Percentiles rank a stretch among this genome's conserved stretches.
Conservation (phyloP, 2,329 filamentous ascomycete genomes). For the Alternaria ventricosa region DNA sequence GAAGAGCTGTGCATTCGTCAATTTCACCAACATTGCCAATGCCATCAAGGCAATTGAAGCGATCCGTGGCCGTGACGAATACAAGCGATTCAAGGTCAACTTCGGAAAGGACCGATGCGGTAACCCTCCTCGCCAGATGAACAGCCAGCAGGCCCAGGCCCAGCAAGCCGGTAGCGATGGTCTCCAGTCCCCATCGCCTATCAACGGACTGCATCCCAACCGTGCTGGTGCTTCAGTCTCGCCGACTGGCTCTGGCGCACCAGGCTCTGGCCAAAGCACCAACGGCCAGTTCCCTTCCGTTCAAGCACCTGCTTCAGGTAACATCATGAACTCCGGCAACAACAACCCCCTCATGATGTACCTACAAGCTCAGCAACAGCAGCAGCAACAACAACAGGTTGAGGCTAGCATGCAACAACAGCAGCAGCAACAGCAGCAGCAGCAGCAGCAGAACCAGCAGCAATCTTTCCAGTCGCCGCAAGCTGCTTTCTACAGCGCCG, state of each 20-base stretch:
- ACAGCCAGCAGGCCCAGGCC: constrained; percentile 63
- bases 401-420: constrained; percentile 46
- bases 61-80: constrained; percentile 91
- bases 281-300: constrained; percentile 67
- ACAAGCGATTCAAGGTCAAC: constrained; percentile 99
- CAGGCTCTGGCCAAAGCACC: constrained; percentile 59
- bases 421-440: constrained; percentile 32
- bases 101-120: constrained; percentile 99
- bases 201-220: constrained; percentile 64
- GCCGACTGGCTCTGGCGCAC: constrained; percentile 64
- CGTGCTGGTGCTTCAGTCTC: constrained; percentile 65
- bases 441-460: constrained; percentile 49
- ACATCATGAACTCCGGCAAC: constrained; percentile 76
- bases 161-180: constrained; percentile 71
- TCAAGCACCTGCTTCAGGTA: constrained; percentile 70
- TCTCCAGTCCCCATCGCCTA: constrained; percentile 61
- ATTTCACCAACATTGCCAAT: constrained; percentile 99
- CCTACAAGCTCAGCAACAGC: constrained; percentile 69
- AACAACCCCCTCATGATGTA: constrained; percentile 95
- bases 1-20: constrained; percentile 99
- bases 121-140: constrained; percentile 89
- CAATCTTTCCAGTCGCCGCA: constrained; percentile 77
- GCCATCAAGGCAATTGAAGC: constrained; percentile 99
- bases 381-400: constrained; percentile 53
- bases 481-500: constrained; percentile 75